These are phyloP conservation scores for Trametes cingulata DNA, from an alignment of 768 basidiomycete genomes.

Conservation along the genomic window DNA sequence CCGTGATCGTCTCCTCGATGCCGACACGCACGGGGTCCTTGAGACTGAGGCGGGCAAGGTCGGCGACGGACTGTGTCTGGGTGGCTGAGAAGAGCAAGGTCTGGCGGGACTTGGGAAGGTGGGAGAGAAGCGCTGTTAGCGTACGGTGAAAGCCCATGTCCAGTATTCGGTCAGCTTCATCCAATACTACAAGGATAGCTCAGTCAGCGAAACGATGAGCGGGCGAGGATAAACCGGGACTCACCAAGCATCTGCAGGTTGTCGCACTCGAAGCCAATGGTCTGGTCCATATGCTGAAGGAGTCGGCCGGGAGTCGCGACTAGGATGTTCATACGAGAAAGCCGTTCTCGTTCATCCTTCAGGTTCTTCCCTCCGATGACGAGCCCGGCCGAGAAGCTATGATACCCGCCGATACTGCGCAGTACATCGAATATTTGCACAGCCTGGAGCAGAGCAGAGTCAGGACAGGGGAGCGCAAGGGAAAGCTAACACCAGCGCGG, in stretches of 20 bases:
- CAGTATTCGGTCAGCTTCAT: conserved; percentile 95
- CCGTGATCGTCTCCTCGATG: conserved; percentile 50
- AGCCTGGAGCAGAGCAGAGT: conserved; percentile 53
- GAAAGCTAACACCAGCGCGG: too few relatives aligned
- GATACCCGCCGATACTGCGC: conserved; percentile 88
- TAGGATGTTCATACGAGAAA: conserved; percentile 96
- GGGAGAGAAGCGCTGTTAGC: conserved; percentile 85
- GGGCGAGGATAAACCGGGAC: conserved; percentile 30
- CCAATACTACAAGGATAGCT: conserved; percentile 61
- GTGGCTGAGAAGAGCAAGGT: conserved; percentile 97
- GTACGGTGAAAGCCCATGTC: conserved; percentile 96
- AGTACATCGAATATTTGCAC: conserved; percentile 98
- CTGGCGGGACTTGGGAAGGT: conserved; percentile 90
- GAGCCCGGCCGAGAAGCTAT: conserved; percentile 90
- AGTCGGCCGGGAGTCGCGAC: conserved; percentile 95
- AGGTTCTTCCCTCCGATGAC: conserved; percentile 96
- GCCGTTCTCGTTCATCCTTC: conserved; percentile 86
- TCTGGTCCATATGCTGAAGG: conserved; percentile 98
- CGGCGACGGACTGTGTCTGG: conserved; percentile 85
- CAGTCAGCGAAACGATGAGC: background rate
- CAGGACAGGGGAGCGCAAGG: background rate
- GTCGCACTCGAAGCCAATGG: conserved; percentile 88
- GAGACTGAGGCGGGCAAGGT: conserved; percentile 88
- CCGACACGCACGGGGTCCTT: conserved; percentile 78
- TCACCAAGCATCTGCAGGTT: conserved; percentile 88